Base-by-base conservation (phyloP, 257 asterid species). In the Fraxinus cuspidata region DNA sequence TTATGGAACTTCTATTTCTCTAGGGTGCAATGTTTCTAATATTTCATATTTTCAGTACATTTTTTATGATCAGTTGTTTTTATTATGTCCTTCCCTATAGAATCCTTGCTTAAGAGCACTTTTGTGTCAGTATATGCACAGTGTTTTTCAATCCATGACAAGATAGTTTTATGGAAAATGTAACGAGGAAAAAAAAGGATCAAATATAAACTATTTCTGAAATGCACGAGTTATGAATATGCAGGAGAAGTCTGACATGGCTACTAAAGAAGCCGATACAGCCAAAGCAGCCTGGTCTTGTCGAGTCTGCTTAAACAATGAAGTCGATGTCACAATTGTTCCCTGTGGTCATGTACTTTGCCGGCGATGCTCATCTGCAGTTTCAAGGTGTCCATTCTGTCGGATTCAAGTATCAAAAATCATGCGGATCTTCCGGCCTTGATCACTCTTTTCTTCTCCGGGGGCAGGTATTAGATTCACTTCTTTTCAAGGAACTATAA, bases 281-380 rank as follows among this genome's bases (percentile, higher is more conserved):
- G 97, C 98, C 42, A 94, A 94, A 90, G 80, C 95, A 70, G 96
- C 98, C 68, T 94, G 98, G 98, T 83, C 89, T 9, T 94, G 98
- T 80, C 86, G 98, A 81, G 92, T 94, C 40, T 94, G 98, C 81
- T 89, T 94, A 83, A 90, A 76, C 73, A 91, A 83, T 82, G 98
- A 94, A 86, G 92, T 94, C 6, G 97, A 94, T 35, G 88, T 92
- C 63, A 87, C 93, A 25, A 78, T 94, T 71, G 86, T 94, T 77
- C 97, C 97, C 23, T 94, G 98, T 66, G 98, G 98, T 67, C 98
- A 94, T 84, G 97, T 94, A 28, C 80, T 94, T 76, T 94, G 98
- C 65, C 89, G 91, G 51, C 85, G 95, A 82, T 94, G 98, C 88
- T 90, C 97, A 23, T 87, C 97, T 73, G 98, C 96, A 42, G 98